These are phyloP conservation scores for Chlorella sp. DNA, from an alignment of 139 green algal genomes.

Conservation along the genomic window DNA sequence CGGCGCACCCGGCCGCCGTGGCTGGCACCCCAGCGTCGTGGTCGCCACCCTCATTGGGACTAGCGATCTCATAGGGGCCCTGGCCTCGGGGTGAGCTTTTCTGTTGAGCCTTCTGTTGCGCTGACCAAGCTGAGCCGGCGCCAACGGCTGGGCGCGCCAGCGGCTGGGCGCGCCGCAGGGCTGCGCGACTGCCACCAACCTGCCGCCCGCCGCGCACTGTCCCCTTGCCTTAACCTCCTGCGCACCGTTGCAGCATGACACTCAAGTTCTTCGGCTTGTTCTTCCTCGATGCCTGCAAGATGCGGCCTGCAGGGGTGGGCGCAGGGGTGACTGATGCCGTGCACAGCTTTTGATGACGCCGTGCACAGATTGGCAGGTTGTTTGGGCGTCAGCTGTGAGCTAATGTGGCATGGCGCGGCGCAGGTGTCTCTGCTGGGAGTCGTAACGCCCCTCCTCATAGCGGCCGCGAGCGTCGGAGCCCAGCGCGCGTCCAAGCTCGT, in stretches of 20 bases:
- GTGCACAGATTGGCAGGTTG: not conserved
- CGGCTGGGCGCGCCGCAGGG: not conserved
- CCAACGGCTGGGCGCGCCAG: too few relatives aligned
- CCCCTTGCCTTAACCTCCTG: not conserved
- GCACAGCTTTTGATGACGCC: not conserved
- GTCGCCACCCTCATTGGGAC: too few relatives aligned
- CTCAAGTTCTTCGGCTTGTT: conserved; percentile 56
- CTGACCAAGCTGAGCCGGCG: too few relatives aligned
- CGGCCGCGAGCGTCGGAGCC: conserved; percentile 3
- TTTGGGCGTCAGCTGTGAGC: not conserved
- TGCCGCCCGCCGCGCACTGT: too few relatives aligned
- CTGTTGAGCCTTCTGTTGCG: too few relatives aligned
- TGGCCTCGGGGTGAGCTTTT: too few relatives aligned
- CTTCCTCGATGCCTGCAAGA: conserved; percentile 33
- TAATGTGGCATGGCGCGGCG: not conserved
- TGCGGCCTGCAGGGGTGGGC: conserved; percentile 10
- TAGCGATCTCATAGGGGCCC: too few relatives aligned
- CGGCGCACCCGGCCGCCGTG: too few relatives aligned
- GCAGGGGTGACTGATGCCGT: not conserved
- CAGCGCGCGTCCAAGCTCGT: conserved; percentile 22
- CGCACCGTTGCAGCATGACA: conserved; percentile 43
- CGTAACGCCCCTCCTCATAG: too few relatives aligned
- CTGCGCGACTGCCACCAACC: too few relatives aligned
- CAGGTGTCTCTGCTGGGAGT: conserved; percentile 30
- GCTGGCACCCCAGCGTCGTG: too few relatives aligned